Evolutionary conservation across 495 filamentous ascomycete species (phyloP).

Genomic region (Penicillium malachiteum): DNA sequence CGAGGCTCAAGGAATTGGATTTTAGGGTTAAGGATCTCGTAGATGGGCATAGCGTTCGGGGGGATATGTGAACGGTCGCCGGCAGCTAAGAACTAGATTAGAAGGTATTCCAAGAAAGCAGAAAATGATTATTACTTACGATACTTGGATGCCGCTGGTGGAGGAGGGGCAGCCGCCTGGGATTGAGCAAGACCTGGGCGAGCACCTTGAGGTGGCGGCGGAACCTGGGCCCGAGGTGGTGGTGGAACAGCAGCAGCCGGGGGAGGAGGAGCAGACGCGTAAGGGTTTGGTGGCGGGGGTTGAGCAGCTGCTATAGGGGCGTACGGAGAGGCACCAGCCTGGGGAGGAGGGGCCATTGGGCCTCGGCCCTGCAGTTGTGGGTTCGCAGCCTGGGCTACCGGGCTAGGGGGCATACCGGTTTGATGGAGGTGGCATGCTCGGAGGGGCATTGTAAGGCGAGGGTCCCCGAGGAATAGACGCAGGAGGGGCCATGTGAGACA

Average conservation of each 20-base stretch:
- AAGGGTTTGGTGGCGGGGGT: slow-evolving; percentile 21
- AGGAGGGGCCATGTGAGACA: slow-evolving; percentile 39
- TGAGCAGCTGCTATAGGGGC: slow-evolving; percentile 47
- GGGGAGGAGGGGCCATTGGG: slow-evolving; percentile 51
- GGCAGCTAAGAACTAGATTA: slow-evolving; percentile 46
- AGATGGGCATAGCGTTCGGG: slow-evolving; percentile 67
- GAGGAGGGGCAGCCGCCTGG: slow-evolving; percentile 42
- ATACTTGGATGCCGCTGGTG: slow-evolving; percentile 56
- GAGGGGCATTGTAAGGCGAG: slow-evolving; percentile 87
- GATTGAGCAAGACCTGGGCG: slow-evolving; percentile 54
- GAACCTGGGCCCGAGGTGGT: background rate
- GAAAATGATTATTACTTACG: slow-evolving; percentile 49
- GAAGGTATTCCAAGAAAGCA: slow-evolving; percentile 11
- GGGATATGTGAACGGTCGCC: slow-evolving; percentile 94
- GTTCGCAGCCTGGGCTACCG: slow-evolving; percentile 54
- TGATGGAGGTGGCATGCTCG: slow-evolving; percentile 66
- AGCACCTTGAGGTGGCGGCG: slow-evolving; percentile 23
- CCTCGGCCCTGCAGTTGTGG: slow-evolving; percentile 41
- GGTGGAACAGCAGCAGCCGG: slow-evolving; percentile 41
- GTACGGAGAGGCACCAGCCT: slow-evolving; percentile 58
- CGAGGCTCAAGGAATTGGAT: slow-evolving; percentile 83
- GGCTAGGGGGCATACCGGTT: slow-evolving; percentile 87
- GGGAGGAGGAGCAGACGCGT: slow-evolving; percentile 2
- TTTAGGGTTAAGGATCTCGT: slow-evolving; percentile 76
- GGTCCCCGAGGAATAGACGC: slow-evolving; percentile 68